Conservation (phyloP, 768 basidiomycete genomes). For the Cystoderma amianthinum region DNA sequence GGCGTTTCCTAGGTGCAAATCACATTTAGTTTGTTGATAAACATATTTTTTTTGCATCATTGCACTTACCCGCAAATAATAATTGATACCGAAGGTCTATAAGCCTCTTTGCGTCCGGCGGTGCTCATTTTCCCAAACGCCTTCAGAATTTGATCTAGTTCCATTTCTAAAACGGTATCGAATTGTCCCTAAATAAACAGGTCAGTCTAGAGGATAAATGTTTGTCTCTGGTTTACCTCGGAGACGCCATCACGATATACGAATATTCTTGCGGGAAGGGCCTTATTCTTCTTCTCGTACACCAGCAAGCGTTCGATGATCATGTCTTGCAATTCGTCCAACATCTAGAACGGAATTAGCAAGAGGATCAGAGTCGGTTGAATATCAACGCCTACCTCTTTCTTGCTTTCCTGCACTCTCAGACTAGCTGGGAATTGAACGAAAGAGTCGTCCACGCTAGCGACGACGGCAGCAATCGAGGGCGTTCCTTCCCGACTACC, state of each 20-base stretch:
- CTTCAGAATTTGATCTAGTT: slow-evolving; percentile 53
- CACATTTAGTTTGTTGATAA: background rate
- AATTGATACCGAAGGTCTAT: slow-evolving; percentile 61
- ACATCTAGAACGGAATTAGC: slow-evolving; percentile 43
- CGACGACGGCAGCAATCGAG: slow-evolving; percentile 80
- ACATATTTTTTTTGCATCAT: background rate
- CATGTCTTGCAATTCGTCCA: slow-evolving; percentile 60
- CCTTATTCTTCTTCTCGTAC: slow-evolving; percentile 48
- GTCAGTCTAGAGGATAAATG: background rate
- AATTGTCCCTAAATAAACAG: slow-evolving; percentile 58
- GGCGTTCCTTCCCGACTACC: slow-evolving; percentile 64
- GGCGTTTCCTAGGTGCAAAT: slow-evolving; percentile 60
- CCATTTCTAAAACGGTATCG: slow-evolving; percentile 47
- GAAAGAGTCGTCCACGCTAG: slow-evolving; percentile 61
- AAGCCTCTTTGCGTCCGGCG: slow-evolving; percentile 31
- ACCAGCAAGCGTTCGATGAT: slow-evolving; percentile 59
- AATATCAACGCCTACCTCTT: slow-evolving; percentile 24
- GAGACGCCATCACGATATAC: slow-evolving; percentile 82
- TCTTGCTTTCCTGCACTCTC: slow-evolving; percentile 52
- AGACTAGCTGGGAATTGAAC: slow-evolving; percentile 77
- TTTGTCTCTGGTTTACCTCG: slow-evolving; percentile 38
- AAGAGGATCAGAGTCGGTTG: slow-evolving; percentile 4
- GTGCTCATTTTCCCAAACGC: slow-evolving; percentile 51
- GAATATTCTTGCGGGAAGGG: slow-evolving; percentile 60
- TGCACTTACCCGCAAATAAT: slow-evolving; percentile 59